Evolutionary conservation across 176 grass and related monocot species (phyloP).

Genomic region (Echinochloa phyllopogon): DNA sequence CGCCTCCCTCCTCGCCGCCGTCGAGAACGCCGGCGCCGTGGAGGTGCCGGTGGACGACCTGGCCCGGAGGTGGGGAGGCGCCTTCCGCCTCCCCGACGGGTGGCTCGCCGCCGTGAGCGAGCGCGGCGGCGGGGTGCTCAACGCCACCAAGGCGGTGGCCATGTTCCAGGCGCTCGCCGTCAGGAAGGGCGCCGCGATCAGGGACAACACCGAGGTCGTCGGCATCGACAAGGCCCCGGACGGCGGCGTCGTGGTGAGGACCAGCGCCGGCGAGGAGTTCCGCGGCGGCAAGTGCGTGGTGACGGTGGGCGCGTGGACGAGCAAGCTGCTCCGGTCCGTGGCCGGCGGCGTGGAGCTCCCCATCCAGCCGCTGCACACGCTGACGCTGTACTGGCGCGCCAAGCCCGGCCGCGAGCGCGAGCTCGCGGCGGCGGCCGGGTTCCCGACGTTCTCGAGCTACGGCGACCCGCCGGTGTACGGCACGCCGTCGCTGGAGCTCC

Average conservation of each 20-base stretch:
- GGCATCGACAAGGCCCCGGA: conserved; percentile 30
- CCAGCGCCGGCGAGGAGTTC: conserved; percentile 39
- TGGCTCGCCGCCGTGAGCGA: conserved; percentile 54
- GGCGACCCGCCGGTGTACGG: conserved; percentile 32
- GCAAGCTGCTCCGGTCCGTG: conserved; percentile 41
- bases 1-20: conserved; percentile 2
- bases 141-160: conserved; percentile 73
- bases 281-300: conserved; percentile 56
- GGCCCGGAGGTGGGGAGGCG: conserved; percentile 38
- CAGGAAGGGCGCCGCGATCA: conserved; percentile 52
- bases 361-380: conserved; percentile 54
- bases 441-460: conserved; percentile 75
- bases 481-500: conserved; percentile 49
- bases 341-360: conserved; percentile 44
- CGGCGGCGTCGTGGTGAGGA: conserved; percentile 34
- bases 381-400: conserved; percentile 67
- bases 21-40: conserved; percentile 1
- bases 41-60: neutral
- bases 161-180: conserved; percentile 80
- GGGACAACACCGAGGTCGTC: conserved; percentile 59
- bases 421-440: conserved; percentile 42
- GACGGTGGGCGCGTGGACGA: conserved; percentile 59
- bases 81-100: conserved; percentile 44
- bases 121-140: conserved; percentile 52
- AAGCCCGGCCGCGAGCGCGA: conserved; percentile 44